These are phyloP conservation scores for Cryptosporidium parvum DNA, from an alignment of 169 alveolate genomes.

Conservation along the genomic window DNA sequence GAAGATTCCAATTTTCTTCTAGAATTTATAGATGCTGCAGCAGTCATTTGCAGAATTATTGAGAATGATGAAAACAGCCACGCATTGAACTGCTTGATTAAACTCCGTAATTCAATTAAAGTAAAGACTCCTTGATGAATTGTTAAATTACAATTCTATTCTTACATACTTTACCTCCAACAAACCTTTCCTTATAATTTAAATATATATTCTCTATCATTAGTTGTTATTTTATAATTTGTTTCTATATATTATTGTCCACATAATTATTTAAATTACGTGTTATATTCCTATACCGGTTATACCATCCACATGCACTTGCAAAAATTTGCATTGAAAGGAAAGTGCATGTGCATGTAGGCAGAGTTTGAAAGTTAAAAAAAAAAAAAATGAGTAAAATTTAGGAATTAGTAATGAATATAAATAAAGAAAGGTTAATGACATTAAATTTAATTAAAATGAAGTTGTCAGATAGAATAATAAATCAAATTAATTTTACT, in stretches of 20 bases:
- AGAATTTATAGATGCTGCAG: constrained; percentile 67
- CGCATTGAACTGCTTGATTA: not conserved
- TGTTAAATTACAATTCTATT: not conserved
- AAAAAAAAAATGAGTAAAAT: no score
- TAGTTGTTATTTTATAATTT: not conserved
- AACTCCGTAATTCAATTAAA: constrained; percentile 49
- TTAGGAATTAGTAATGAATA: no score
- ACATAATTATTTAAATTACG: not conserved
- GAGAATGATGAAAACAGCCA: constrained; percentile 7
- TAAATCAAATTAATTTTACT: not conserved
- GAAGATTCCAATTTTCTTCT: constrained; percentile 32
- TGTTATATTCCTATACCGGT: not conserved
- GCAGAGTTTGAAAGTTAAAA: not conserved
- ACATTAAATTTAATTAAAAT: no score
- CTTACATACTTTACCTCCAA: not conserved
- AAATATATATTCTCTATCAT: not conserved
- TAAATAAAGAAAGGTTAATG: no score
- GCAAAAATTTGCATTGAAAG: not conserved
- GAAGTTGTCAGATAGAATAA: no score
- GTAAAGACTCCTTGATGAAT: not conserved
- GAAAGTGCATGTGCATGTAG: not conserved
- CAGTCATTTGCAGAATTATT: constrained; percentile 44
- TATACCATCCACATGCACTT: not conserved
- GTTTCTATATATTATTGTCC: not conserved
- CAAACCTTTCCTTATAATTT: not conserved